These are phyloP conservation scores for Amanita pseudoporphyria DNA, from an alignment of 768 basidiomycete species.

Conservation along the genomic window DNA sequence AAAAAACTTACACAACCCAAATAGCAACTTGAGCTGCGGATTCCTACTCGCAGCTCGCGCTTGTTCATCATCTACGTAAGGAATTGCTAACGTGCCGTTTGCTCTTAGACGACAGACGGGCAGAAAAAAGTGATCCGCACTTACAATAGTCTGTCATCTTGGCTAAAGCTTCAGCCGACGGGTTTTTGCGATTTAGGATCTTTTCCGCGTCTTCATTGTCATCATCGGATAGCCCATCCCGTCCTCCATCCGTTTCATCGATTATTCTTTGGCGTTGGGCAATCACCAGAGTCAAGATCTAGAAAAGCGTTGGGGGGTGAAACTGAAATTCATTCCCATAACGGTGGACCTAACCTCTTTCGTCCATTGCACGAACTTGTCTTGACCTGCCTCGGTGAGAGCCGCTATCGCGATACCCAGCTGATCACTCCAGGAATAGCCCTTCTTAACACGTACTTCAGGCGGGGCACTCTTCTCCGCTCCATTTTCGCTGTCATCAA, in stretches of 20 bases:
- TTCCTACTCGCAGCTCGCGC: conserved; percentile 73
- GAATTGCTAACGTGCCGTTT: conserved; percentile 45
- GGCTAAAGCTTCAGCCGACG: conserved; percentile 58
- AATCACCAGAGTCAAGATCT: conserved; percentile 59
- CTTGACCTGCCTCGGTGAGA: conserved; percentile 57
- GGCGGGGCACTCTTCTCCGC: conserved; percentile 28
- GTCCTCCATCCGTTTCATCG: conserved; percentile 45
- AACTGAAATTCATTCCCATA: not conserved
- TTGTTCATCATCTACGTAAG: conserved; percentile 63
- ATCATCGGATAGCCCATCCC: conserved; percentile 23
- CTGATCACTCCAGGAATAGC: conserved; percentile 83
- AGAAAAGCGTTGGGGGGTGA: not conserved
- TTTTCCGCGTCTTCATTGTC: conserved; percentile 23
- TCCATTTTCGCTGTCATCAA: not conserved
- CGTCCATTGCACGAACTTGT: conserved; percentile 66
- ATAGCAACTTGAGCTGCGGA: conserved; percentile 72
- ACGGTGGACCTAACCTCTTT: conserved; percentile 44
- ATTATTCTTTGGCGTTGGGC: conserved; percentile 49
- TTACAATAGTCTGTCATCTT: conserved; percentile 72
- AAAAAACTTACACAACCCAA: conserved; percentile 69
- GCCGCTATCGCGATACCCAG: conserved; percentile 77
- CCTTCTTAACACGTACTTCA: conserved; percentile 79
- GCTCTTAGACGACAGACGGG: not conserved
- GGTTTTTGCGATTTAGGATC: conserved; percentile 24
- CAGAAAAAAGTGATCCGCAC: conserved; percentile 17